Percentiles rank a stretch among this genome's conserved stretches.
Evolutionary conservation across 2,329 filamentous ascomycete genomes (phyloP).

Genomic region (Alternaria sp.): DNA sequence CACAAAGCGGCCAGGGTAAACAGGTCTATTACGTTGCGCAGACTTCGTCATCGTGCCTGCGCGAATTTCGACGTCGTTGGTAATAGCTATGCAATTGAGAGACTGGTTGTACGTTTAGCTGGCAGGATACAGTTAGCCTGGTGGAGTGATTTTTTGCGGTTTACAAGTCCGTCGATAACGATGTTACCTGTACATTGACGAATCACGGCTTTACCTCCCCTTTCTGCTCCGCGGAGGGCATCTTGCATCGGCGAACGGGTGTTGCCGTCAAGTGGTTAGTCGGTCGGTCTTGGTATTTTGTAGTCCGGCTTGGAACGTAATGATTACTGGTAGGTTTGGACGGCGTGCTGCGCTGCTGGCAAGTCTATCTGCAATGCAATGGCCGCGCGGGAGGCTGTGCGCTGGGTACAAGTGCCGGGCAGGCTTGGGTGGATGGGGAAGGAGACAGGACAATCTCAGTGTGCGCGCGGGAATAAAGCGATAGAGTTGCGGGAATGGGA

Average conservation of each 20-base stretch:
- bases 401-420: not conserved
- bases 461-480: not conserved
- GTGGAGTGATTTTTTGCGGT: not conserved
- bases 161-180: not conserved
- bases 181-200: not conserved
- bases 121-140: not conserved
- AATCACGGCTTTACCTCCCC: not conserved
- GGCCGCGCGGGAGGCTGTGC: not conserved
- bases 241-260: not conserved
- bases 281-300: not conserved
- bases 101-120: not conserved
- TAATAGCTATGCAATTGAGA: not conserved
- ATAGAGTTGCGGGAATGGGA: not conserved
- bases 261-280: not conserved
- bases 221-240: not conserved
- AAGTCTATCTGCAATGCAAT: not conserved
- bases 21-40: not conserved
- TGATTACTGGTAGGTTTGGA: not conserved
- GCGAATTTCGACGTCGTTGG: not conserved
- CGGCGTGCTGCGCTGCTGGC: not conserved
- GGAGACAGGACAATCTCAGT: not conserved
- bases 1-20: not conserved
- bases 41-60: not conserved
- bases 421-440: not conserved
- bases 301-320: not conserved